Evolutionary conservation across 106 monocot species (phyloP).

Genomic region (Gastrodia elata): DNA sequence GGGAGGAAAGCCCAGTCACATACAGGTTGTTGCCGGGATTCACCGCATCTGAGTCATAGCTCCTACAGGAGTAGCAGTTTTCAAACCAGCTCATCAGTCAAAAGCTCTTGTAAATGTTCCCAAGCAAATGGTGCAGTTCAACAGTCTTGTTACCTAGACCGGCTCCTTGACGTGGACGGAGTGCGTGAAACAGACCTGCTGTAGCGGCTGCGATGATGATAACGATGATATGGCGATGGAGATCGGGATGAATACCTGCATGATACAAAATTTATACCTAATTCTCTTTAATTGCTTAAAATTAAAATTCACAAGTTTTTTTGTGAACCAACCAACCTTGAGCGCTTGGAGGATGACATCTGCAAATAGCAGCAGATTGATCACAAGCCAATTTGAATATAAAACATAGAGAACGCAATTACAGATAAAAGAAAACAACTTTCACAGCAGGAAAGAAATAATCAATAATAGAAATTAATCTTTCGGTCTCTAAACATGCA

Average conservation of each 20-base stretch:
- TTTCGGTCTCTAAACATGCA: no score
- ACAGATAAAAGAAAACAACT: not conserved
- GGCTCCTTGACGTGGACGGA: conserved; percentile 29
- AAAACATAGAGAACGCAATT: not conserved
- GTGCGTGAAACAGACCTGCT: conserved; percentile 26
- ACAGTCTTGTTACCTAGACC: conserved; percentile 22
- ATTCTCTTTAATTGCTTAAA: not conserved
- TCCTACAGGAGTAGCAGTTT: conserved; percentile 18
- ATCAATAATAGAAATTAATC: no score
- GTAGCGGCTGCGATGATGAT: not conserved
- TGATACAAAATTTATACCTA: not conserved
- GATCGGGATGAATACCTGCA: conserved; percentile 18
- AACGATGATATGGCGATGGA: conserved; percentile 12
- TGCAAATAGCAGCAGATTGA: conserved; percentile 6
- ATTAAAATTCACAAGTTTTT: not conserved
- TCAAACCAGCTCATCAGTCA: not conserved
- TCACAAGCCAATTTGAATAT: not conserved
- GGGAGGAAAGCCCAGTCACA: conserved; percentile 57
- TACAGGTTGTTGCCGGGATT: conserved; percentile 87
- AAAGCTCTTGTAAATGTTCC: no score
- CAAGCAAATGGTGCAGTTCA: no score
- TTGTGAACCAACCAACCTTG: conserved; percentile 16
- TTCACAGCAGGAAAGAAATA: no score
- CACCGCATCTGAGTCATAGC: conserved; percentile 31
- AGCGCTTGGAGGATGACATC: conserved; percentile 34